Base-by-base conservation (phyloP, 768 basidiomycete genomes). In the Leccinum imitatum region DNA sequence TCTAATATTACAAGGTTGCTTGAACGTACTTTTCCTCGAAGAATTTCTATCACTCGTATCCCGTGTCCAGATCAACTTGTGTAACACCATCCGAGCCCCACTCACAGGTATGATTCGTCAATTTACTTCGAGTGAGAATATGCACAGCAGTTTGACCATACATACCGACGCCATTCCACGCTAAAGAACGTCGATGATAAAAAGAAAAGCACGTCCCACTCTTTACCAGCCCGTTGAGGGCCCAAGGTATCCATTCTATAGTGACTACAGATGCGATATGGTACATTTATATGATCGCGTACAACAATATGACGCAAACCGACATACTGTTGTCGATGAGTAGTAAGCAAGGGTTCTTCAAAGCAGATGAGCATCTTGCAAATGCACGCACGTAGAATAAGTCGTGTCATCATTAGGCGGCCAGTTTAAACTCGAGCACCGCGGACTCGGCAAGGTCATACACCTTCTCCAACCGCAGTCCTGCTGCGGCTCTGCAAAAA, bases 391-490 rank as follows among this genome's bases (percentile, higher is more conserved):
- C 35, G 11, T 31, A 15, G n/a, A 27, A 30, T 19, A 46, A 13
- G n/a, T 56, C 33, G 35, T 30, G 30, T 44, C 41, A 56, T 50
- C 15, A 53, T 69, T 44, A 64, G 17, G 53, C 25, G 35, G 57
- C 63, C 15, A 65, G 14, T 55, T 54, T 72, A 44, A 69, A 69
- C 39, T 71, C 69, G 33, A 72, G 51, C 3, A 73, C 67, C 11
- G 63, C 41, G 46, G 69, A 63, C 51, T 71, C 65, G 47, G 62
- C 69, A 59, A 72, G 67, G 53, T 72, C 71, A 23, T 73, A 67
- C 21, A 69, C 62, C 58, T 60, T 70, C 50, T 65, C 68, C 41
- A 72, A 46, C 50, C 58, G 61, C 54, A 71, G 48, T 13, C 65
- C 69, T 50, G 62, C 65, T 5, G 57, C 53, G 21, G 56, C 17